These are phyloP conservation scores for Hymenoscyphus linearis DNA, from an alignment of 2,329 filamentous ascomycete genomes.

Conservation along the genomic window DNA sequence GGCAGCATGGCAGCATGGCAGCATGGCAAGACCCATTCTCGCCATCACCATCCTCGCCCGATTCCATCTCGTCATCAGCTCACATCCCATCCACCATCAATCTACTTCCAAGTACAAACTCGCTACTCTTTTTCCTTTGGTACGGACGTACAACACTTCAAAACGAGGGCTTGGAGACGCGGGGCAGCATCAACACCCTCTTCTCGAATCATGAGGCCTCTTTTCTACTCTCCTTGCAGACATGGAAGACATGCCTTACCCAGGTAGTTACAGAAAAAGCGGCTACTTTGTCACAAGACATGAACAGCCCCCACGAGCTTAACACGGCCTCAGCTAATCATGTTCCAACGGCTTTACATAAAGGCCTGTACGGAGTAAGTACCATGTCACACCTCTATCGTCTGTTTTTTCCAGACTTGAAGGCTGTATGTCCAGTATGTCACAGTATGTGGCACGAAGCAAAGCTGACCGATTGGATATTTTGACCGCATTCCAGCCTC, in stretches of 20 bases:
- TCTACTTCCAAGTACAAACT: neutral
- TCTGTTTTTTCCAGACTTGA: neutral
- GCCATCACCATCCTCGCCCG: too few species aligned
- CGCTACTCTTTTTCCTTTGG: too few species aligned
- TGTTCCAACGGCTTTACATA: neutral
- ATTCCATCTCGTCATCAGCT: neutral
- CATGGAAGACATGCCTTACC: too few species aligned
- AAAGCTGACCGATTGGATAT: neutral
- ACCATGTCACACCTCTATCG: neutral
- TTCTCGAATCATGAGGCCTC: constrained; percentile 1
- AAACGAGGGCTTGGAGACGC: neutral
- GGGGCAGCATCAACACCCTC: neutral
- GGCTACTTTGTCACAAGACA: constrained; percentile 1
- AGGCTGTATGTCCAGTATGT: too few species aligned
- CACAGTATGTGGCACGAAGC: neutral
- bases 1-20: too few species aligned
- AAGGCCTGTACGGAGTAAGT: neutral
- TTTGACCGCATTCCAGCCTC: neutral
- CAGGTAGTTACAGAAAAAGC: neutral
- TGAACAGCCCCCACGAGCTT: neutral
- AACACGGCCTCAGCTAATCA: neutral
- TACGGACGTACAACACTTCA: neutral
- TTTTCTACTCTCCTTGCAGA: neutral
- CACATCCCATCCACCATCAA: neutral
- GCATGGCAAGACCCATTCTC: too few species aligned